Base-by-base conservation (phyloP, 1,284 basidiomycete genomes). In the Apiotrichum montevideense region DNA sequence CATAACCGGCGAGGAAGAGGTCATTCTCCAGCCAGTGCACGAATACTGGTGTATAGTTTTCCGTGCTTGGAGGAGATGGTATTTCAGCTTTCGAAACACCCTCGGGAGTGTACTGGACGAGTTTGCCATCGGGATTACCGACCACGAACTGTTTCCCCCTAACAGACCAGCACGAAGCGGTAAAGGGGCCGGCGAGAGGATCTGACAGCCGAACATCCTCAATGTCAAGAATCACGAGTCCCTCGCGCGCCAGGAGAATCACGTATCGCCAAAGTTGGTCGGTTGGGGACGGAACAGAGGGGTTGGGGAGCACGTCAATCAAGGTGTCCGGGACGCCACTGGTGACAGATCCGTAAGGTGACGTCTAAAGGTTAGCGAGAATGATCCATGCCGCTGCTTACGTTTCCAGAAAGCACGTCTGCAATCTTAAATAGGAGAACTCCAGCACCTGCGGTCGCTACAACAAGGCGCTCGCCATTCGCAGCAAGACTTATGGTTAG, bases 21-120 rank as follows among this genome's bases (percentile, higher is more conserved):
- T 81, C 77, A 63, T 81, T 83, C 66, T 83, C 81, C 29, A 82
- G 69, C 81, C 81, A 83, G 41, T 77, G 73, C 15, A 82, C 65
- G 14, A 75, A 77, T 0, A 67, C 57, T 4, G 72, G 61, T 42
- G 60, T 63, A 50, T 64, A 66, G 37, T 66, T 63, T 7, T 69
- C 52, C 0, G 80, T 64, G 3, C 71, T 71, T 0, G 69, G 58
- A 0, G 80, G 79, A 10, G 67, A 57, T 1, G 76, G 69, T 3
- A 82, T 70, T 21, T 72, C 65, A 5, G 77, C 76, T 65, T 82
- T 82, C 14, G 69, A 64, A 11, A 71, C 69, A 3, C 81, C 81
- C 35, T 80, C 78, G 3, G 81, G 81, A 2, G 79, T 78, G 61
- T 78, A 77, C 61, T 82, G 81, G 4, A 73, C 67, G 33, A 82